Conservation (phyloP, 495 filamentous ascomycete genomes). For the Aspergillus biplanus region DNA sequence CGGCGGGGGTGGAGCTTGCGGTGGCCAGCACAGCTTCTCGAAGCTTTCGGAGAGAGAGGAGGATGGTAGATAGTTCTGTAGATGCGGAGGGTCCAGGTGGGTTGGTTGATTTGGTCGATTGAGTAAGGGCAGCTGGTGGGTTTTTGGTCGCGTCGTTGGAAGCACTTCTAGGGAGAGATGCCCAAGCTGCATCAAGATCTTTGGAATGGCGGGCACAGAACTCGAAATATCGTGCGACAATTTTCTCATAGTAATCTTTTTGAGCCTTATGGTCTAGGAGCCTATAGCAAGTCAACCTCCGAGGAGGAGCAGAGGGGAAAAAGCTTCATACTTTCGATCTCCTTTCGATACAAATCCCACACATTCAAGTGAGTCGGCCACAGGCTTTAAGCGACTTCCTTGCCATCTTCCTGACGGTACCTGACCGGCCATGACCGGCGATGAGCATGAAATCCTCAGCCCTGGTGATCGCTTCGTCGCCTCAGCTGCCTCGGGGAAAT, state of each 20-base stretch:
- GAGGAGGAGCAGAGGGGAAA: slow-evolving; percentile 8
- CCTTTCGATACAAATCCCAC: slow-evolving; percentile 89
- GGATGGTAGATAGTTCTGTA: slow-evolving; percentile 60
- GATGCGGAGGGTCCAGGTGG: slow-evolving; percentile 40
- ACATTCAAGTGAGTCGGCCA: slow-evolving; percentile 72
- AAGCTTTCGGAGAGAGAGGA: slow-evolving; percentile 84
- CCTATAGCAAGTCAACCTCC: slow-evolving; percentile 47
- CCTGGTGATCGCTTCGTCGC: background rate
- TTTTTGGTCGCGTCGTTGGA: slow-evolving; percentile 47
- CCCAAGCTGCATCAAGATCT: slow-evolving; percentile 73
- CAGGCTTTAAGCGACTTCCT: slow-evolving; percentile 71
- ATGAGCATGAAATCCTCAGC: slow-evolving; percentile 4
- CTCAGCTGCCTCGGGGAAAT: slow-evolving; percentile 9
- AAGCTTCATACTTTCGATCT: slow-evolving; percentile 63
- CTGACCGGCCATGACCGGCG: slow-evolving; percentile 22
- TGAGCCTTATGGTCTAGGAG: slow-evolving; percentile 76
- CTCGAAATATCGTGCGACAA: slow-evolving; percentile 82
- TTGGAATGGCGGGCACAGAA: slow-evolving; percentile 77
- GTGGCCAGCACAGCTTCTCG: slow-evolving; percentile 77
- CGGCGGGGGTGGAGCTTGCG: slow-evolving; percentile 61
- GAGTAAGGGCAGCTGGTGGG: slow-evolving; percentile 37
- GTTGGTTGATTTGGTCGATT: slow-evolving; percentile 28
- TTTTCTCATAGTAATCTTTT: slow-evolving; percentile 81
- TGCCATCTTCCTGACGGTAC: slow-evolving; percentile 27
- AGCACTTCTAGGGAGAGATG: slow-evolving; percentile 59